These are phyloP conservation scores for Phyllosticta citriasiana DNA, from an alignment of 2,329 filamentous ascomycete genomes.

Conservation along the genomic window DNA sequence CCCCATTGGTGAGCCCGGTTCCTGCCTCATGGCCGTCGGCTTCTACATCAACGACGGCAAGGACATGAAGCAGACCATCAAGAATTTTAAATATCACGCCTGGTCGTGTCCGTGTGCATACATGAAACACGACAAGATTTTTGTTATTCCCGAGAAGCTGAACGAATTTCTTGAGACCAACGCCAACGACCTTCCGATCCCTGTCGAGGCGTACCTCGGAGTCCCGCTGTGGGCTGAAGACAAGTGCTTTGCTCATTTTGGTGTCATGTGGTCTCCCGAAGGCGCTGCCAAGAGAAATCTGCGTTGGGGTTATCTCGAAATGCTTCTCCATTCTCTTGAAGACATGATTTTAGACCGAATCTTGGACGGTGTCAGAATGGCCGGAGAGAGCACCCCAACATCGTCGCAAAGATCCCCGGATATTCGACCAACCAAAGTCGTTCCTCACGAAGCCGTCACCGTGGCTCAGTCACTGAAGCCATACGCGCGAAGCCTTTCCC, in stretches of 20 bases:
- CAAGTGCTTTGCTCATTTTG: constrained; percentile 60
- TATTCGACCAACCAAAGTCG: constrained; percentile 30
- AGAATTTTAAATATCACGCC: constrained; percentile 54
- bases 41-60: constrained; percentile 56
- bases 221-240: constrained; percentile 55
- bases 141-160: constrained; percentile 54
- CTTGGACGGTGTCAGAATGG: constrained; percentile 41
- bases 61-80: constrained; percentile 42
- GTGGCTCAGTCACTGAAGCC: constrained; percentile 57
- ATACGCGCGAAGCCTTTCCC: constrained; percentile 61
- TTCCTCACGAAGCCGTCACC: constrained; percentile 47
- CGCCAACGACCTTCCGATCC: constrained; percentile 50
- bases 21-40: constrained; percentile 54
- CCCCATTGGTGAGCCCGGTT: constrained; percentile 49
- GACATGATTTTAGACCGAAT: constrained; percentile 54
- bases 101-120: constrained; percentile 56
- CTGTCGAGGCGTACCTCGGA: constrained; percentile 56
- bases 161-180: constrained; percentile 50
- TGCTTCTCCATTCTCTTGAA: constrained; percentile 58
- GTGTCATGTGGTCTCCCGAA: constrained; percentile 59
- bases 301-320: constrained; percentile 58
- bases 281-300: constrained; percentile 46
- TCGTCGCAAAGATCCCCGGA: constrained; percentile 9
- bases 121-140: constrained; percentile 64
- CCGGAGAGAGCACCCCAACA: constrained; percentile 1